Percentiles rank a stretch among this genome's conserved stretches.
Evolutionary conservation across 768 basidiomycete genomes (phyloP).

Genomic region (Calocybe gangraenosa): DNA sequence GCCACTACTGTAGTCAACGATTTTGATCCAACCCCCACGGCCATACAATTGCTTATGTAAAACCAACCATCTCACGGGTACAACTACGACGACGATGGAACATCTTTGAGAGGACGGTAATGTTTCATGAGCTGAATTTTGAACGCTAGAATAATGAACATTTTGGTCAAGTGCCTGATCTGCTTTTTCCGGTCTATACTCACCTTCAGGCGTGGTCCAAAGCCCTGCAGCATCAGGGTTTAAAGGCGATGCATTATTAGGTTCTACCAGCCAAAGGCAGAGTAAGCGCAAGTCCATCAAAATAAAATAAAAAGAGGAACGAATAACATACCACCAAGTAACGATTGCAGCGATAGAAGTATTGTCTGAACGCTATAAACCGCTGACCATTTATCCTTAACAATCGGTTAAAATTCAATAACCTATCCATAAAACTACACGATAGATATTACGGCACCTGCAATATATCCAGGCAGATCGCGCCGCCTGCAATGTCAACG

Average conservation of each 20-base stretch:
- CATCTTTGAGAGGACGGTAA: constrained; percentile 54
- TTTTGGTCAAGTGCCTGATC: not conserved
- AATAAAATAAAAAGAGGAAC: not conserved
- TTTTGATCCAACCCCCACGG: constrained; percentile 1
- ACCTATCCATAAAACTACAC: not conserved
- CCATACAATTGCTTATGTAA: constrained; percentile 6
- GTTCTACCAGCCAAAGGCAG: constrained; percentile 47
- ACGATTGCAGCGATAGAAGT: constrained; percentile 79
- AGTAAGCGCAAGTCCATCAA: too few species aligned
- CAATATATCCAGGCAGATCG: constrained; percentile 85
- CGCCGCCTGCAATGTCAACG: constrained; percentile 72
- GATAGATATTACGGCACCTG: constrained; percentile 45
- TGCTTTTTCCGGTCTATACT: constrained; percentile 4
- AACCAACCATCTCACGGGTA: constrained; percentile 5
- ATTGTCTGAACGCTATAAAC: constrained; percentile 91
- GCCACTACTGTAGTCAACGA: constrained; percentile 1
- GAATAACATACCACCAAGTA: constrained; percentile 79
- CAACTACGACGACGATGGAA: constrained; percentile 17
- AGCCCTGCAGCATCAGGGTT: constrained; percentile 82
- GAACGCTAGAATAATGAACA: constrained; percentile 47
- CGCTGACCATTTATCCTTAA: constrained; percentile 91
- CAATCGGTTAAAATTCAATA: constrained; percentile 1
- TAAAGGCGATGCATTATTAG: constrained; percentile 89
- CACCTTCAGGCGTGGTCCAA: constrained; percentile 72
- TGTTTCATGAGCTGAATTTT: constrained; percentile 68